phyloP scores from a whole-genome alignment of 306 rosid species.

The Glycyrrhiza uralensis region DNA sequence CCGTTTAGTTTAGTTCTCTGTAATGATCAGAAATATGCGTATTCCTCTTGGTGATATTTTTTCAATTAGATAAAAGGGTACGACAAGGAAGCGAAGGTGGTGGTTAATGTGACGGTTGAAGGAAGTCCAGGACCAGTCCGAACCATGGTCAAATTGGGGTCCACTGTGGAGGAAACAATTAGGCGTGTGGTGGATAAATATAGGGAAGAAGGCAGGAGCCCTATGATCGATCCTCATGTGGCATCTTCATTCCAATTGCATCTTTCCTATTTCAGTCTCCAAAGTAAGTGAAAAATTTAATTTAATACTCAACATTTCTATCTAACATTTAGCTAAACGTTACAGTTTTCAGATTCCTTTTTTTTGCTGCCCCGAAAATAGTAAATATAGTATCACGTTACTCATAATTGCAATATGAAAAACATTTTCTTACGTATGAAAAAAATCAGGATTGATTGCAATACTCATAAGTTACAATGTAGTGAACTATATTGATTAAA shows the following conservation, averaged over 20 bases:
- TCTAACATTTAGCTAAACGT: too few species aligned
- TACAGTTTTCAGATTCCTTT: too few species aligned
- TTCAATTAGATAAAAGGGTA: slow-evolving; percentile 37
- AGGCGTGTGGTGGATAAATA: slow-evolving; percentile 62
- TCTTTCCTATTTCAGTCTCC: slow-evolving; percentile 79
- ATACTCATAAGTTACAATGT: too few species aligned
- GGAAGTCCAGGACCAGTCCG: slow-evolving; percentile 88
- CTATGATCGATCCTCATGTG: slow-evolving; percentile 38
- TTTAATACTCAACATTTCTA: neutral
- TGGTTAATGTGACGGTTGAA: slow-evolving; percentile 77
- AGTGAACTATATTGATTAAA: too few species aligned
- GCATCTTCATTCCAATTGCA: slow-evolving; percentile 60
- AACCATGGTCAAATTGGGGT: slow-evolving; percentile 74
- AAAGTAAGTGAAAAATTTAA: slow-evolving; percentile 42
- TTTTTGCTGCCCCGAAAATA: too few species aligned
- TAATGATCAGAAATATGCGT: neutral
- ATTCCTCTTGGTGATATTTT: neutral
- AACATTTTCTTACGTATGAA: too few species aligned
- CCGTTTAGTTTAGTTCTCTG: neutral
- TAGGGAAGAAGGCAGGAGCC: slow-evolving; percentile 71
- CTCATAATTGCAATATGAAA: too few species aligned
- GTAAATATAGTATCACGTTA: too few species aligned
- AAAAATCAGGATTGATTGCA: too few species aligned
- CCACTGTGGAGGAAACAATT: slow-evolving; percentile 69
- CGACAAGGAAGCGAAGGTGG: slow-evolving; percentile 82